Base-by-base conservation (phyloP, 441 rosid species). In the Flueggea neowawraea region DNA sequence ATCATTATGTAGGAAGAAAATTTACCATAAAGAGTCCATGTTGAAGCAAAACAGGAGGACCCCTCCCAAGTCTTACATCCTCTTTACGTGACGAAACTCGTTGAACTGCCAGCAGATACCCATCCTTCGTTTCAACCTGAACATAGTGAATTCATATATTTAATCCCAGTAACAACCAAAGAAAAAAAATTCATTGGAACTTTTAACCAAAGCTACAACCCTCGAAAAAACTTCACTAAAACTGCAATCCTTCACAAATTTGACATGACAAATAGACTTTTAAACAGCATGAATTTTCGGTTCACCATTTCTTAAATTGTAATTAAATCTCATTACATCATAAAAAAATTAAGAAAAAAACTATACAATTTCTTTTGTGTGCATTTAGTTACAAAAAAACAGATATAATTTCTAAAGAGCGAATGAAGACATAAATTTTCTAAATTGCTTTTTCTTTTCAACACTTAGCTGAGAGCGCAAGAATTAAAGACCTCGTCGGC, bases 21-120 rank as follows among this genome's bases (percentile, higher is more conserved):
- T 53, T 76, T 65, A 85, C 97, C 97, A 88, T 88, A 63, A 88
- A 84, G 52, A 88, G 82, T 55, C 96, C 98, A 69, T 94, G 98
- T 52, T 78, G 90, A 81, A 94, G 94, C 75, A 94, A 68, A 72
- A 94, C 86, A 54, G 98, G 97, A 61, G 74, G 86, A 63, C 80
- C 76, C 12, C n/a, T 61, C 57, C 69, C 66, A 61, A 65, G 62
- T 67, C 52, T 58, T 47, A 71, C 51, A 59, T 73, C 69, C 6
- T 54, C 68, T 65, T 63, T 52, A 62, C 52, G 69, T 14, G 89
- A 86, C 3, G 96, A 79, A n/a, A 94, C 86, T 6, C 96, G 95
- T 54, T 90, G 97, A 65, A 94, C 83, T 70, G 84, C 90, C 56
- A 90, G 64, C 75, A 87, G 62, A 73, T 75, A 94, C 12, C 97